These are phyloP conservation scores for Salix suchowensis DNA, from an alignment of 345 rosid genomes.

Conservation along the genomic window DNA sequence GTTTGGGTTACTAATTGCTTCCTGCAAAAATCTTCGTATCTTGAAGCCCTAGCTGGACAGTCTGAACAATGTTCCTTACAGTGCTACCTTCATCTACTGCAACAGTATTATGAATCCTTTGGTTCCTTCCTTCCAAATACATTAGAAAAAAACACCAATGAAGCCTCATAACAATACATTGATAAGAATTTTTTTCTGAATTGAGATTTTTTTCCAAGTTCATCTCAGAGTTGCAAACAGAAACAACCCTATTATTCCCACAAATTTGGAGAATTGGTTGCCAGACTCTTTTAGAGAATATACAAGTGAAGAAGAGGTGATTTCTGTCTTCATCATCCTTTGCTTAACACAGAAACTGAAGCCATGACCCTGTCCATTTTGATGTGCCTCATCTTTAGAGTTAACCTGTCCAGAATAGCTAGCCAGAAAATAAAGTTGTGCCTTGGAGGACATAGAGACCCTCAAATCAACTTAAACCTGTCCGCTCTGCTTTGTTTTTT, in stretches of 20 bases:
- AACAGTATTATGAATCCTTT: too few species aligned
- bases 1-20: too few species aligned
- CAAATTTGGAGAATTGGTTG: not conserved
- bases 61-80: too few species aligned
- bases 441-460: not conserved
- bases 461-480: not conserved
- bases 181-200: not conserved
- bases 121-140: not conserved
- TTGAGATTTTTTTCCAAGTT: not conserved
- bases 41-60: too few species aligned
- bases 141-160: not conserved
- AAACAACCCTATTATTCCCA: not conserved
- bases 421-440: not conserved
- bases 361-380: not conserved
- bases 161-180: not conserved
- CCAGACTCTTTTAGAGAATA: not conserved
- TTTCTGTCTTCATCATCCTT: not conserved
- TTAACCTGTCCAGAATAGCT: not conserved
- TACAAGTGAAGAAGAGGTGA: not conserved
- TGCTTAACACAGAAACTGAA: not conserved
- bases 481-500: not conserved
- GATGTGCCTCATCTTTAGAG: not conserved
- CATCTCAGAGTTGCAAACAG: not conserved
- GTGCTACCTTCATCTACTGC: too few species aligned
- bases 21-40: too few species aligned